These are phyloP conservation scores for Candida succiphila DNA, from an alignment of 805 yeast species.

Conservation along the genomic window DNA sequence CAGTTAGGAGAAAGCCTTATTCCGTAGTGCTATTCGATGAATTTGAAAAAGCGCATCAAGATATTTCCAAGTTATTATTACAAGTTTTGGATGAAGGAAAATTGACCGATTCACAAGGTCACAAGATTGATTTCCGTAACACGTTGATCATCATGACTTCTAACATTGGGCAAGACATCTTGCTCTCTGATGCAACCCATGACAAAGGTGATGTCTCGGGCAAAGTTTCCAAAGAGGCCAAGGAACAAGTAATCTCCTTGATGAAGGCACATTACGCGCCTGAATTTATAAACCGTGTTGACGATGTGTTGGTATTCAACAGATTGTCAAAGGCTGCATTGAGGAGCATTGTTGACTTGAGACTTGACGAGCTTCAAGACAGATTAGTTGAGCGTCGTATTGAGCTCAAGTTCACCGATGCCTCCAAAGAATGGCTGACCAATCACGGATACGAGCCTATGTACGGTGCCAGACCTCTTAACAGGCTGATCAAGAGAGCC, in stretches of 20 bases:
- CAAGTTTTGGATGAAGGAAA: conserved; percentile 96
- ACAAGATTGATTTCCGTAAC: conserved; percentile 87
- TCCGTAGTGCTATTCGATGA: conserved; percentile 91
- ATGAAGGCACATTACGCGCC: conserved; percentile 80
- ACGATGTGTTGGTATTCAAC: conserved; percentile 89
- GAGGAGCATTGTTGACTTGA: conserved; percentile 72
- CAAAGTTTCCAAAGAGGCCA: conserved; percentile 41
- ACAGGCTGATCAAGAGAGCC: conserved; percentile 75
- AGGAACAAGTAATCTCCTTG: conserved; percentile 50
- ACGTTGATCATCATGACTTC: conserved; percentile 95
- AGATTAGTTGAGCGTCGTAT: conserved; percentile 76
- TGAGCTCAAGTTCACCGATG: conserved; percentile 35
- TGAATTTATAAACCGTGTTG: conserved; percentile 89
- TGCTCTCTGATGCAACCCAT: conserved; percentile 48
- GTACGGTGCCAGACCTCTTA: conserved; percentile 95
- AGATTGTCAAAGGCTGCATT: conserved; percentile 72
- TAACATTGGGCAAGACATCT: conserved; percentile 87
- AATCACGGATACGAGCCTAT: conserved; percentile 82
- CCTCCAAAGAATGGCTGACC: conserved; percentile 70
- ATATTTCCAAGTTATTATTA: conserved; percentile 78
- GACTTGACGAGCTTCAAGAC: conserved; percentile 73
- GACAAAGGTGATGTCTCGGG: conserved; percentile 33
- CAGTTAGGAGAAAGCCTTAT: conserved; percentile 90
- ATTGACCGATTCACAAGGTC: conserved; percentile 91
- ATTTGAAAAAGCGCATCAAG: conserved; percentile 95